Evolutionary conservation across 148 eudicot genomes (phyloP).

Genomic region (Amaranthus cruentus): DNA sequence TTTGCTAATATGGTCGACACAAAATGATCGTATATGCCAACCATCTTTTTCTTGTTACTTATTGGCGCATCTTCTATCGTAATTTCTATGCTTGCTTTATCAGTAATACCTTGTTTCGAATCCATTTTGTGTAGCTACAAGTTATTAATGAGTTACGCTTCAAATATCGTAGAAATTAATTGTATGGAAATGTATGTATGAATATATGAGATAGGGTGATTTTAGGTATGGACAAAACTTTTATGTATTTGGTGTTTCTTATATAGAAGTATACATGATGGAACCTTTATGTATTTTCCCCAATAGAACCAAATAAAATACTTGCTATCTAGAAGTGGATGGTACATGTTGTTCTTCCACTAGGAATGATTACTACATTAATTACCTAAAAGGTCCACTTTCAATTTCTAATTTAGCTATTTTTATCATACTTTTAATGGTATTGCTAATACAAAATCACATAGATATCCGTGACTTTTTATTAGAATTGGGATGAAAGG

Average conservation of each 20-base stretch:
- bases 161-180: too few species aligned
- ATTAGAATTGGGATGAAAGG: too few species aligned
- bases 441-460: too few species aligned
- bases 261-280: not conserved
- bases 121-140: conserved; percentile 5
- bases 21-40: not conserved
- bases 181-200: too few species aligned
- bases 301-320: not conserved
- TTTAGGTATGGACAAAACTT: not conserved
- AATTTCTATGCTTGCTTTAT: conserved; percentile 1
- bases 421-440: not conserved
- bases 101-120: not conserved
- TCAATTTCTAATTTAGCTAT: not conserved
- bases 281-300: too few species aligned
- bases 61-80: conserved; percentile 14
- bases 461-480: too few species aligned
- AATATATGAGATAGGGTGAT: too few species aligned
- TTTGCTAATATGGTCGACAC: conserved; percentile 14
- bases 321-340: not conserved
- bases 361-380: not conserved
- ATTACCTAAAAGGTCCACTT: not conserved
- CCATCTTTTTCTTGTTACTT: not conserved
- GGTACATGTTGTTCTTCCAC: conserved; percentile 5
- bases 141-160: too few species aligned
- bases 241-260: not conserved